A percentile compares a stretch with the other conserved stretches of the same genome.
Evolutionary conservation across 1,139 yeast genomes (phyloP).

Genomic region (Candida smagusa): DNA sequence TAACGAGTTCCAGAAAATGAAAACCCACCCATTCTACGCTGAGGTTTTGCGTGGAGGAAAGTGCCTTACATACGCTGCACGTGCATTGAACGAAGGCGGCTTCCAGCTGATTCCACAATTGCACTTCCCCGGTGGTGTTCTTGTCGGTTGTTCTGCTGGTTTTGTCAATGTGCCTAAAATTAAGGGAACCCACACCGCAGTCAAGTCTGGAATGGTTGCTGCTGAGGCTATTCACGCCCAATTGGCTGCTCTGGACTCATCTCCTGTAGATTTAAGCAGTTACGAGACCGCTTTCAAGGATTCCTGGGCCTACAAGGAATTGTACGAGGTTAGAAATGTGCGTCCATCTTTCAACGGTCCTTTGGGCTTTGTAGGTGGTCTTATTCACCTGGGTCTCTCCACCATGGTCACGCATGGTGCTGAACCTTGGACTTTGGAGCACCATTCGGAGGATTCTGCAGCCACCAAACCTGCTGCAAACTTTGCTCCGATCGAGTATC

Average conservation of each 20-base stretch:
- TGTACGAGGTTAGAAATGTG: constrained; percentile 78
- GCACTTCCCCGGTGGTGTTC: constrained; percentile 90
- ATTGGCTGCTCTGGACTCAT: constrained; percentile 42
- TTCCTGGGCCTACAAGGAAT: constrained; percentile 86
- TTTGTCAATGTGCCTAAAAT: constrained; percentile 95
- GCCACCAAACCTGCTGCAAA: constrained; percentile 66
- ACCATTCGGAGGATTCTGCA: constrained; percentile 67
- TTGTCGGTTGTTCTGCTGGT: constrained; percentile 95
- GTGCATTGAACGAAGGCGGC: constrained; percentile 97
- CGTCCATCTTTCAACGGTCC: constrained; percentile 83
- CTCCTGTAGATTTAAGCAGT: constrained; percentile 38
- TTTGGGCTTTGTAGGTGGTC: constrained; percentile 74
- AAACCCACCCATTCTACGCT: constrained; percentile 84
- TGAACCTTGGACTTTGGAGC: constrained; percentile 85
- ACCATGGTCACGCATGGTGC: constrained; percentile 73
- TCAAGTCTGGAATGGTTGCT: constrained; percentile 91
- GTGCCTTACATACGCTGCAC: constrained; percentile 90
- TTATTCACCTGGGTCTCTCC: constrained; percentile 80
- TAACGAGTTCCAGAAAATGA: constrained; percentile 92
- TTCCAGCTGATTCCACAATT: constrained; percentile 85
- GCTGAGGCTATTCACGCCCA: constrained; percentile 77
- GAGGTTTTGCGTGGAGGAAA: constrained; percentile 79
- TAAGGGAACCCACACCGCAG: constrained; percentile 97
- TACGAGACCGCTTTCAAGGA: constrained; percentile 64
- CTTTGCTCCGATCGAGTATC: constrained; percentile 73